Conservation (phyloP, 305 asterid species). For the Fraxinus greggii region DNA sequence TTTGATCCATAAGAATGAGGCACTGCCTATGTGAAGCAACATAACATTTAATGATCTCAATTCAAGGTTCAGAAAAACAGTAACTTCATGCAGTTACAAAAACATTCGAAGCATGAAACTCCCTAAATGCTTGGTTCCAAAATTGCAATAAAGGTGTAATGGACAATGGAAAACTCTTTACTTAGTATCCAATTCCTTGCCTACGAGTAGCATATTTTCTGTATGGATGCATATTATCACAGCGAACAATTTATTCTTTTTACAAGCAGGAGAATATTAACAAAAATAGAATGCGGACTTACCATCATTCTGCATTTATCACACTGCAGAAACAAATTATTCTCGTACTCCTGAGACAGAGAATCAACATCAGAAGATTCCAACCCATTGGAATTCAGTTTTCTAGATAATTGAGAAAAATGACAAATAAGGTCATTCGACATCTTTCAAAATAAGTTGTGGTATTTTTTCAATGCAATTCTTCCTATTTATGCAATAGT, state of each 20-base stretch:
- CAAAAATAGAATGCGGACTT: conserved; percentile 28
- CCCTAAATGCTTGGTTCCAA: conserved; percentile 9
- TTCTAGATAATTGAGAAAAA: not conserved
- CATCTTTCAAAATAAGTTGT: conserved; percentile 9
- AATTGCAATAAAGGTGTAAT: not conserved
- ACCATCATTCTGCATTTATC: conserved; percentile 99
- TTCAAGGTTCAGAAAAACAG: not conserved
- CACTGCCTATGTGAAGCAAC: not conserved
- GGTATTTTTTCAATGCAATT: conserved; percentile 10
- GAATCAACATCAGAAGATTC: conserved; percentile 29
- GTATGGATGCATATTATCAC: conserved; percentile 13
- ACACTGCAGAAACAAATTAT: conserved; percentile 95
- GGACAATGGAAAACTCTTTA: conserved; percentile 16
- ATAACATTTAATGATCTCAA: conserved; percentile 7
- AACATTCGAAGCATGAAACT: conserved; percentile 13
- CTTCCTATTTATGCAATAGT: conserved; percentile 21
- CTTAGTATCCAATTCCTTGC: conserved; percentile 14
- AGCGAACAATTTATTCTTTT: conserved; percentile 16
- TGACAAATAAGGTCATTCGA: not conserved
- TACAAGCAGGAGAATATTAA: conserved; percentile 16
- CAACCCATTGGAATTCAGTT: not conserved
- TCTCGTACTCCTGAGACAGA: conserved; percentile 88
- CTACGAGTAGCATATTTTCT: conserved; percentile 21
- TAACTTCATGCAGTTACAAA: conserved; percentile 14
- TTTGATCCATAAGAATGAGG: conserved; percentile 23